Evolutionary conservation across 345 rosid species (phyloP).

Genomic region (Populus nigra): DNA sequence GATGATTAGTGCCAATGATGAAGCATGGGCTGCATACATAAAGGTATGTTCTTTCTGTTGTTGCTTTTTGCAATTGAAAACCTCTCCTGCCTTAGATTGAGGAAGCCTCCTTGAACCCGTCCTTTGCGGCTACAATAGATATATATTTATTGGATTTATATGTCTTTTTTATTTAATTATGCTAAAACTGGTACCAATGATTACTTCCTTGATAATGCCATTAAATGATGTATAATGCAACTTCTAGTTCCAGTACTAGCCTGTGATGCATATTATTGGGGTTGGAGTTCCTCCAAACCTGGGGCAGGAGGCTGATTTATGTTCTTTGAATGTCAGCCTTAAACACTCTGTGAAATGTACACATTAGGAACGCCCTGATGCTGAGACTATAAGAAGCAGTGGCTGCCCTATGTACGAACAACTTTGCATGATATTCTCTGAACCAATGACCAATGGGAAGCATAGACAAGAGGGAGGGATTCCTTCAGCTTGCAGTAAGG

Average conservation of each 20-base stretch:
- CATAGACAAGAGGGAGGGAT: slow-evolving; percentile 18
- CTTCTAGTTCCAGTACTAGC: slow-evolving; percentile 6
- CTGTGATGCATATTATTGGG: neutral
- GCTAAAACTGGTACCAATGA: neutral
- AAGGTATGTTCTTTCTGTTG: slow-evolving; percentile 34
- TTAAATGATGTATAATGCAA: neutral
- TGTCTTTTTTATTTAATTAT: neutral
- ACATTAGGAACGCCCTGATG: slow-evolving; percentile 51
- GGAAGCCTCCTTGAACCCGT: slow-evolving; percentile 4
- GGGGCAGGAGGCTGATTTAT: slow-evolving; percentile 11
- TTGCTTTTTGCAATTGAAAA: neutral
- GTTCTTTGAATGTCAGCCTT: slow-evolving; percentile 7
- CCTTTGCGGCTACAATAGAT: neutral
- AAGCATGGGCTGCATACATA: slow-evolving; percentile 42
- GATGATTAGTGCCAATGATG: slow-evolving; percentile 34
- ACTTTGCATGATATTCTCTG: slow-evolving; percentile 45
- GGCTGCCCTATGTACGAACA: slow-evolving; percentile 53
- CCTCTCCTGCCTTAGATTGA: neutral
- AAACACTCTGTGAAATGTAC: neutral
- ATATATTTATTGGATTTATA: neutral
- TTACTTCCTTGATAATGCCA: neutral
- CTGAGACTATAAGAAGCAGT: slow-evolving; percentile 39
- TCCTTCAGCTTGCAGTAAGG: slow-evolving; percentile 1
- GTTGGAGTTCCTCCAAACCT: slow-evolving; percentile 5
- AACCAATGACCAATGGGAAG: slow-evolving; percentile 30